Percentiles rank a stretch among this genome's conserved stretches.
Conservation (phyloP, 2,329 filamentous ascomycete species). For the Epichloe typhina region DNA sequence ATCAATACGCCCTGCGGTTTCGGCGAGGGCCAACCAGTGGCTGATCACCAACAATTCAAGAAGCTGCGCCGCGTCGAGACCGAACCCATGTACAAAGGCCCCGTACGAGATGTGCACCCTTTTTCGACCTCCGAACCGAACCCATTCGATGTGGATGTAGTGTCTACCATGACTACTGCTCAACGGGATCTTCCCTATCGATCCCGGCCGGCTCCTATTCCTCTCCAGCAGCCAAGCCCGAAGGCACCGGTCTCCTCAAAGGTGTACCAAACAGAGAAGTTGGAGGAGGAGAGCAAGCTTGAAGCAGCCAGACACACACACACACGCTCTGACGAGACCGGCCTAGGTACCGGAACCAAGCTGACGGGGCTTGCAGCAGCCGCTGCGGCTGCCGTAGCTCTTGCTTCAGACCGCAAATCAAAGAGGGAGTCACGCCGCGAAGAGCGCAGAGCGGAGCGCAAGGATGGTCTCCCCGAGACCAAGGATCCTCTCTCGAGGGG, state of each 20-base stretch:
- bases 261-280: slow-evolving; percentile 44
- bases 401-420: slow-evolving; percentile 15
- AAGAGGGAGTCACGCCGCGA: slow-evolving; percentile 10
- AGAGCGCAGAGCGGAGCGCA: slow-evolving; percentile 11
- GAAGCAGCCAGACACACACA: slow-evolving; percentile 17
- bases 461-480: slow-evolving; percentile 8
- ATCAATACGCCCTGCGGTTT: slow-evolving; percentile 41
- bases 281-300: slow-evolving; percentile 23
- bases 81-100: slow-evolving; percentile 10
- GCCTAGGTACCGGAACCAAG: slow-evolving; percentile 28
- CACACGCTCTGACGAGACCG: slow-evolving; percentile 24
- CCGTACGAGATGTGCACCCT: slow-evolving; percentile 52
- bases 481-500: slow-evolving; percentile 1
- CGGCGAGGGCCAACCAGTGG: slow-evolving; percentile 20
- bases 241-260: slow-evolving; percentile 57
- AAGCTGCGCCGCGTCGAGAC: slow-evolving; percentile 12
- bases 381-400: slow-evolving; percentile 29
- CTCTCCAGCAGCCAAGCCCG: slow-evolving; percentile 77
- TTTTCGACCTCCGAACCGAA: slow-evolving; percentile 52
- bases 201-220: slow-evolving; percentile 44
- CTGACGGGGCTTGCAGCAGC: slow-evolving; percentile 35
- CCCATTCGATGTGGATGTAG: slow-evolving; percentile 43
- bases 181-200: slow-evolving; percentile 26
- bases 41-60: slow-evolving; percentile 14
- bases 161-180: slow-evolving; percentile 32